Evolutionary conservation across 2,329 filamentous ascomycete species (phyloP).

Genomic region (Aspergillus sp.): DNA sequence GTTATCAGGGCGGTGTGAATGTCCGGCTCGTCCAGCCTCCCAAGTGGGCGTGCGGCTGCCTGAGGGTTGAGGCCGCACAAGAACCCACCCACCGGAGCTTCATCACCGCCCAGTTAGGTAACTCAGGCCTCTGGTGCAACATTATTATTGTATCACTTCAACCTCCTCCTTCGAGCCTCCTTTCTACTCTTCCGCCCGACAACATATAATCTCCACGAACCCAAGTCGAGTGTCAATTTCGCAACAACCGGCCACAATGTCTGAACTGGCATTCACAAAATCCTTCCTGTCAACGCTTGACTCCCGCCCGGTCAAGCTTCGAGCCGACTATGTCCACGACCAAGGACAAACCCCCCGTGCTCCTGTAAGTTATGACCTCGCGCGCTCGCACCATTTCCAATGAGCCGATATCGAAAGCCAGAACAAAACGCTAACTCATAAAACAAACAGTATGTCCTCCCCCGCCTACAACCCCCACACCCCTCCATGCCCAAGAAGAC

Average conservation of each 20-base stretch:
- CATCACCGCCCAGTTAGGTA: slow-evolving; percentile 22
- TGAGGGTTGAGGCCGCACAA: slow-evolving; percentile 15
- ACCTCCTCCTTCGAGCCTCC: background rate
- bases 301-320: slow-evolving; percentile 74
- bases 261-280: slow-evolving; percentile 83
- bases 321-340: slow-evolving; percentile 88
- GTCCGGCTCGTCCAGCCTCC: background rate
- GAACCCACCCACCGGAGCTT: slow-evolving; percentile 2
- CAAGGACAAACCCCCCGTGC: slow-evolving; percentile 73
- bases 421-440: background rate
- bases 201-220: background rate
- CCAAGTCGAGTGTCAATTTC: too few species aligned
- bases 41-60: background rate
- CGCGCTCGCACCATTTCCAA: background rate
- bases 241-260: slow-evolving; percentile 51
- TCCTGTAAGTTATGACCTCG: slow-evolving; percentile 61
- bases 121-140: slow-evolving; percentile 5
- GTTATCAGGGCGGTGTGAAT: slow-evolving; percentile 21
- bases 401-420: background rate
- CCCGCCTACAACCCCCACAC: slow-evolving; percentile 45
- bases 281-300: slow-evolving; percentile 79
- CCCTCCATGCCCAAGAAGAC: slow-evolving; percentile 46
- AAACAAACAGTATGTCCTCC: slow-evolving; percentile 45
- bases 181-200: background rate
- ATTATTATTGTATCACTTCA: background rate